Evolutionary conservation across 2,329 filamentous ascomycete species (phyloP), one percentile per base, ranked within the genome.

Genomic region (Alternaria consortialis): DNA sequence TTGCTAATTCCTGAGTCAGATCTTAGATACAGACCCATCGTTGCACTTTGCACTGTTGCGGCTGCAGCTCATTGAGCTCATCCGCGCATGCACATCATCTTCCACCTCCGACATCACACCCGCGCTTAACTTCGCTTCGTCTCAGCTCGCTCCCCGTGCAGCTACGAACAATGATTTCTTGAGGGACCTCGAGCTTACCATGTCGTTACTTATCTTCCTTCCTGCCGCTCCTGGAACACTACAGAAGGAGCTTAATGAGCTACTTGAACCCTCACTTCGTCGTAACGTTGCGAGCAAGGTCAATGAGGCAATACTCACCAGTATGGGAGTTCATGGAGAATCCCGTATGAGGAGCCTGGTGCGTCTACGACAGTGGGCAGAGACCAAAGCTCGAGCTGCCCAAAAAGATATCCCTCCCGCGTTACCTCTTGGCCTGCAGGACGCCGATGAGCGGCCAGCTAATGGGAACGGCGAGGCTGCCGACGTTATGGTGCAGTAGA

Each of bases 31-130:
- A 62, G 88, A 98, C 73, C 88, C 91, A 1, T 86, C 90, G 2
- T 84, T 99, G 46, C 94, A 98, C 77, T 99, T 99, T 79, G 88
- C 92, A 1, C 84, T 99, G 5, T 84, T 99, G 47, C 90, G 94
- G 36, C 85, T 99, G 39, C 95, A 99, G 77, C 86, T 99, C 6
- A 91, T 99, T 57, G 95, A 99, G 81, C 85, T 98, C 54, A 99
- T 99, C 70, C 89, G 93, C 34, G 84, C 83, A 40, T 93, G 91
- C 79, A 92, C 88, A 56, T 83, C 86, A 11, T 84, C 84, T 39
- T 84, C 87, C 8, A 85, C 87, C 56, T 87, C 88, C 31, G 92
- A 97, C 69, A 93, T 97, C 55, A 87, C 83, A 8, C 88, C 90
- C 7, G 95, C 93, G 1, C 81, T 99, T 53, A 88, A 90, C 60